Evolutionary conservation across 2,329 filamentous ascomycete species (phyloP), one percentile per base, ranked within the genome.

Genomic region (Alternaria tenuissima): DNA sequence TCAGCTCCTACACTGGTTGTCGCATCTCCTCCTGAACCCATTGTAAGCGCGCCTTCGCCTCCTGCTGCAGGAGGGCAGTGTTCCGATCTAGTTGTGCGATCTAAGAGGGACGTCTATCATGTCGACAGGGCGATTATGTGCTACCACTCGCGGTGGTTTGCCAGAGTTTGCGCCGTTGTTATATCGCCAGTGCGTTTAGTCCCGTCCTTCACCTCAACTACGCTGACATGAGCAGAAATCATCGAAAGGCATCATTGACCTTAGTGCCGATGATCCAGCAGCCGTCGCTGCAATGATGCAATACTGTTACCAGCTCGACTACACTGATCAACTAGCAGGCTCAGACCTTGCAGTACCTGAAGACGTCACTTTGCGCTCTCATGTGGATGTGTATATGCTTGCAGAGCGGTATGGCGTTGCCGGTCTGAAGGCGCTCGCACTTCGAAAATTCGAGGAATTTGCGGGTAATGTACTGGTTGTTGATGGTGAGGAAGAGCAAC

Each of bases 241-340:
- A 53, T 58, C 66, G 20, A 68, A 67, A 42, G 66, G 67, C 16
- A 63, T 66, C n/a, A 69, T 76, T 20, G 72, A 76, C 52, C 62
- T 76, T 18, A 73, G 72, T 22, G 68, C 70, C 24, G 73, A 76
- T 43, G 68, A 76, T 32, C 68, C 74, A 9, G 66, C 64, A 36
- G 70, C 73, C 38, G 72, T 76, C 11, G 68, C 74, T 8, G 72
- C 73, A 6, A 75, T 76, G 74, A 70, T 76, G 55, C 72, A 75
- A 46, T 76, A 74, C 48, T 73, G 67, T 52, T 76, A 76, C 41
- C 69, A 73, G 24, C 59, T 75, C 24, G 71, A 75, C 47, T 75
- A 76, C 41, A 66, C 53, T 49, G 72, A 76, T 43, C 68, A 64
- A 20, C 57, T 69, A 20, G 20, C 66, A n/a, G 62, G 64, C 30